phyloP scores from a whole-genome alignment of 345 rosid genomes.

The Clausena lansium region DNA sequence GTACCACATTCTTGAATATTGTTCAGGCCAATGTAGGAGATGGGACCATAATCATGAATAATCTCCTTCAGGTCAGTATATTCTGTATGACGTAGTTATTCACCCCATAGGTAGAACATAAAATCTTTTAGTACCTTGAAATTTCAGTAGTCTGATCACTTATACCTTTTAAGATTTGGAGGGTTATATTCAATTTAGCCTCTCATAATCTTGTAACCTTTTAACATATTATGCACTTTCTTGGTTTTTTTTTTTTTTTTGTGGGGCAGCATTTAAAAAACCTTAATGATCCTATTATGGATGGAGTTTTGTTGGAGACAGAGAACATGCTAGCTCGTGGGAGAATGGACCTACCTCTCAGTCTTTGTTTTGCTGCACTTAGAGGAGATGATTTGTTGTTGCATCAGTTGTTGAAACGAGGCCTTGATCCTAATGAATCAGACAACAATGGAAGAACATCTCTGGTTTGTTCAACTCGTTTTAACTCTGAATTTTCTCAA shows the following conservation, averaged over 20 bases:
- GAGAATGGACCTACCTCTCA: conserved; percentile 74
- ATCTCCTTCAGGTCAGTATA: conserved; percentile 73
- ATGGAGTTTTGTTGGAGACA: conserved; percentile 59
- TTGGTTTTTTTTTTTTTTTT: conserved; percentile 4
- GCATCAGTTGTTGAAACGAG: conserved; percentile 70
- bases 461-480: conserved; percentile 45
- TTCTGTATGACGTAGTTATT: background rate
- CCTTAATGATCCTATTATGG: conserved; percentile 65
- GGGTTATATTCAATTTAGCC: background rate
- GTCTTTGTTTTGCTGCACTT: conserved; percentile 66
- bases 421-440: conserved; percentile 81
- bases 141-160: background rate
- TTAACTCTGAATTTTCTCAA: background rate
- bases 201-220: background rate
- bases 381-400: conserved; percentile 81
- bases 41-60: conserved; percentile 86
- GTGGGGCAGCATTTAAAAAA: conserved; percentile 66
- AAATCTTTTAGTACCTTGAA: background rate
- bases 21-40: conserved; percentile 93
- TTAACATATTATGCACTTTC: background rate
- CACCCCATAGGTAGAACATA: background rate
- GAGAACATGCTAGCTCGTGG: conserved; percentile 81
- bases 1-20: conserved; percentile 74
- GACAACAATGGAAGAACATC: conserved; percentile 77
- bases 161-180: background rate